Percentiles rank a stretch among this genome's conserved stretches.
Conservation (phyloP, 768 basidiomycete species). For the Termitomyces sp. region DNA sequence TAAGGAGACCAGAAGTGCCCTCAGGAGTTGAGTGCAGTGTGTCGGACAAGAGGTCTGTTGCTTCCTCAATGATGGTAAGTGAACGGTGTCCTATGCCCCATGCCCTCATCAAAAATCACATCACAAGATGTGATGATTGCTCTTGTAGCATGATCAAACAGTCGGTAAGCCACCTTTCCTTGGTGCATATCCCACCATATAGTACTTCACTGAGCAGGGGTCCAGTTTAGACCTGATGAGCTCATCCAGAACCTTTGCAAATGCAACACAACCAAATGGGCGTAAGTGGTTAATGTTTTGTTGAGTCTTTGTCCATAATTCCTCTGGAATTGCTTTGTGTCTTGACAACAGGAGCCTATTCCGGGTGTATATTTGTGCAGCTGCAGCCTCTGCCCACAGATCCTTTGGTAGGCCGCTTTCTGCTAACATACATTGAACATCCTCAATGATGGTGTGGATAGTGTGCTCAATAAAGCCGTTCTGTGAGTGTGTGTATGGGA, state of each 20-base stretch:
- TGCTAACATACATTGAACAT: not conserved
- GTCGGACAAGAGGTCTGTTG: not conserved
- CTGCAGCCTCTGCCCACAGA: not conserved
- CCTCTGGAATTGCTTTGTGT: not conserved
- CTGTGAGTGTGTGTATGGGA: not conserved
- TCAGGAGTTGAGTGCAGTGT: not conserved
- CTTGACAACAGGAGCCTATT: not conserved
- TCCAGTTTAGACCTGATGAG: not conserved
- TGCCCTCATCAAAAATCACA: too few relatives aligned
- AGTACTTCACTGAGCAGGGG: not conserved
- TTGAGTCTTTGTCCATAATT: not conserved
- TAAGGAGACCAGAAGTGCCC: not conserved
- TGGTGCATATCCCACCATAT: not conserved
- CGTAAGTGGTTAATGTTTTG: not conserved
- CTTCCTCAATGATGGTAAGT: not conserved
- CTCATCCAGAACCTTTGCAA: not conserved
- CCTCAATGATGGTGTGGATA: not conserved
- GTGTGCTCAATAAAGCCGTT: not conserved
- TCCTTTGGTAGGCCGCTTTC: not conserved
- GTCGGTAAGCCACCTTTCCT: not conserved
- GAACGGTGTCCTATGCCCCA: not conserved
- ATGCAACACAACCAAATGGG: not conserved
- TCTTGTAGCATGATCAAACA: not conserved
- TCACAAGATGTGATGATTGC: not conserved
- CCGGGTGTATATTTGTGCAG: not conserved